Evolutionary conservation across 305 asterid genomes (phyloP), one percentile per base, ranked within the genome.

Genomic region (Solanum hybrid): DNA sequence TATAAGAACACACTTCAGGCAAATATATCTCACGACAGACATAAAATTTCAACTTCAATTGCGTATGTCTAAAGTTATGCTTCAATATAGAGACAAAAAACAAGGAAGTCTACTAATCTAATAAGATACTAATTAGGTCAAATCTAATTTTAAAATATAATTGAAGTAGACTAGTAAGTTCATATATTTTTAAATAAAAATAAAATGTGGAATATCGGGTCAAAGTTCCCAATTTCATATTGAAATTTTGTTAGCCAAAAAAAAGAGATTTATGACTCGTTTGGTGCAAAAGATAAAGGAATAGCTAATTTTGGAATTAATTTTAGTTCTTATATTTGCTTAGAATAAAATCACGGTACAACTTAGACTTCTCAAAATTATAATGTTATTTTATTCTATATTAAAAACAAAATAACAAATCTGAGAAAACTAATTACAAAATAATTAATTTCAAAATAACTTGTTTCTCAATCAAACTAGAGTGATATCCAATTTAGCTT

Each of bases 371-470:
- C 66, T 51, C 4, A 51, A 15, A 51, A 6, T 56, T 6, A 6
- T 17, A 56, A 56, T 56, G 0, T 56, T 7, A 56, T 45, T 56
- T 56, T 56, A 7, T 19, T 60, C 2, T 0, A 19, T 3, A 60
- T 0, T 0, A 19, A 60, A 60, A 22, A 1, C 0, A 22, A 60
- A 8, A 51, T 6, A 60, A 19, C 11, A 60, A 56, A 60, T 60
- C 0, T 0, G 1, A 60, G 0, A 60, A 56, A 60, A 56, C 10
- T 19, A 60, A 7, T 60, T 60, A 19, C 1, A 60, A 60, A 56
- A 19, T 45, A 45, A 45, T 2, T 56, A 17, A 56, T 56, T 0
- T 6, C 2, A 0, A 56, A 56, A 19, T 56, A 56, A 60, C 4
- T 19, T 0, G 0, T 64, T 64, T 64, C 3, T 64, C 3, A 0